Base-by-base conservation (phyloP, 2,329 filamentous ascomycete species). In the Ophiobolus disseminans region DNA sequence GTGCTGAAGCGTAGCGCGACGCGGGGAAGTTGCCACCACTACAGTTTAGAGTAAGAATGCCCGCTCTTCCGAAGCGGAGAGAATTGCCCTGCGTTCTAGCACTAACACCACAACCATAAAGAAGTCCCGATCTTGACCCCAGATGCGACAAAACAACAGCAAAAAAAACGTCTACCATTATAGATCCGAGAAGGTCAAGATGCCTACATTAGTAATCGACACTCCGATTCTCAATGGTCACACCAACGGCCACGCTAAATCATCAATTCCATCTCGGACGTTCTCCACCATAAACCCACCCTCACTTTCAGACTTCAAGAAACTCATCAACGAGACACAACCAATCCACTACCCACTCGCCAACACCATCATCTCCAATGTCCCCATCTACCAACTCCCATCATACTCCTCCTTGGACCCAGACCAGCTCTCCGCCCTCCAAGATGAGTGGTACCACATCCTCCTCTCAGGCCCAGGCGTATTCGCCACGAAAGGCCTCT, bases 381-480 rank as follows among this genome's bases (percentile, higher is more conserved):
- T 86, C 3, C 83, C 83, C 0, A 76, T 85, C 50, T 86, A 86
- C 68, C 67, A 80, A 25, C 71, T 82, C 5, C 57, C 68, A 0
- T 51, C 61, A 2, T 74, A 76, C 47, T 65, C 75, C 3, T 59
- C 72, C 3, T 48, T 70, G 0, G 65, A 73, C 20, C 10, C 58
- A 5, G 35, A 55, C 1, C 59, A 66, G n/a, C 61, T 72, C 21
- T 53, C 69, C 13, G 59, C 66, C 3, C 76, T 86, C 2, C 82
- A 86, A 64, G 79, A 86, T 54, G 84, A 86, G 72, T 83, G 82
- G 78, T 79, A 85, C 58, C 75, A 82, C 50, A 76, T 83, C 45
- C 77, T 87, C 2, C 73, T 78, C 45, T 71, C 75, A 1, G 84
- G 84, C 0, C 82, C 85, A 0, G 84, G 85, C 4, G 82, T 86